Evolutionary conservation across 2,329 filamentous ascomycete species (phyloP).

Genomic region (Samsoniella hepiali): DNA sequence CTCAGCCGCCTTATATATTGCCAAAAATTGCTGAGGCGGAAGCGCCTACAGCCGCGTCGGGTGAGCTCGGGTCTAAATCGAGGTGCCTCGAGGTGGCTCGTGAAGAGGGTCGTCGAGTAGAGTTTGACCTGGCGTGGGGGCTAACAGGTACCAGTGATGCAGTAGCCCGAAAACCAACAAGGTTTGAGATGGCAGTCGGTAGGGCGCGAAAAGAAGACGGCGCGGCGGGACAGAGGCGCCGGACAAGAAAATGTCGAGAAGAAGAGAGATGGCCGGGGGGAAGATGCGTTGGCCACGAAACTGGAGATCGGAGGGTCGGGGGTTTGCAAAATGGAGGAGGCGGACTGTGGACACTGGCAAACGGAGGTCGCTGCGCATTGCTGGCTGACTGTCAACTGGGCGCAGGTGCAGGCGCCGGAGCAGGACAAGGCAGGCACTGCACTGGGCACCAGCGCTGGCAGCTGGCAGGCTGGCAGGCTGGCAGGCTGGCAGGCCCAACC

Average conservation of each 20-base stretch:
- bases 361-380: not conserved
- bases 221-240: not conserved
- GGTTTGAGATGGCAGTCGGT: not conserved
- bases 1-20: not conserved
- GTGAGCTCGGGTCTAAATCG: not conserved
- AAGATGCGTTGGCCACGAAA: slow-evolving; percentile 4
- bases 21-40: not conserved
- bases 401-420: not conserved
- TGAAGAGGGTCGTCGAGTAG: not conserved
- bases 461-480: too few relatives aligned
- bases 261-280: not conserved
- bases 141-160: not conserved
- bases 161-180: not conserved
- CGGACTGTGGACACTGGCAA: slow-evolving; percentile 9
- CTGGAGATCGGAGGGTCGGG: slow-evolving; percentile 10
- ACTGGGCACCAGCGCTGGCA: too few relatives aligned
- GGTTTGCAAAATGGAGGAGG: slow-evolving; percentile 15
- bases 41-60: not conserved
- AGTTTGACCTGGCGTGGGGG: not conserved
- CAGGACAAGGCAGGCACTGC: too few relatives aligned
- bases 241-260: not conserved
- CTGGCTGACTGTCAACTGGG: not conserved
- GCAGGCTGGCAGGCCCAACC: not conserved
- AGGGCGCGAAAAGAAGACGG: not conserved
- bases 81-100: too few relatives aligned